phyloP scores from a whole-genome alignment of 1,139 yeast genomes.

The Meyerozyma sp. region DNA sequence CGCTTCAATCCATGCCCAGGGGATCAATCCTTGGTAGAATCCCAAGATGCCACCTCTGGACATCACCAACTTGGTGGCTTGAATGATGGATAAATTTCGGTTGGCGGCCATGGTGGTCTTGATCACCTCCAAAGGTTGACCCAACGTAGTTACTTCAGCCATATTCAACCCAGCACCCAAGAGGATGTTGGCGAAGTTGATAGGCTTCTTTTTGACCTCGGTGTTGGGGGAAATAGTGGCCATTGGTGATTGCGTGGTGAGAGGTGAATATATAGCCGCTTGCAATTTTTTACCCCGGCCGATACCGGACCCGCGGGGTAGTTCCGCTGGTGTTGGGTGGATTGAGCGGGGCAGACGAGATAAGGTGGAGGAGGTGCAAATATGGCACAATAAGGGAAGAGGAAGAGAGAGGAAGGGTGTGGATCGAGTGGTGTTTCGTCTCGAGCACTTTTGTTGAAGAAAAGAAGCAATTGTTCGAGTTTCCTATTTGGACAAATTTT shows the following conservation, averaged over 20 bases:
- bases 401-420: too few relatives aligned
- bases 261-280: background rate
- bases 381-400: too few relatives aligned
- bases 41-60: slow-evolving; percentile 89
- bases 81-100: slow-evolving; percentile 60
- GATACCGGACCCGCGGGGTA: slow-evolving; percentile 1
- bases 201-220: slow-evolving; percentile 69
- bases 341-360: too few relatives aligned
- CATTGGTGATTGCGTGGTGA: background rate
- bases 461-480: too few relatives aligned
- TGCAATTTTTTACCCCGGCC: background rate
- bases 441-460: too few relatives aligned
- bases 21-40: slow-evolving; percentile 94
- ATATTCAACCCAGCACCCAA: slow-evolving; percentile 91
- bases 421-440: too few relatives aligned
- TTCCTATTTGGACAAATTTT: background rate
- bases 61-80: slow-evolving; percentile 76
- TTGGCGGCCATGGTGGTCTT: slow-evolving; percentile 99
- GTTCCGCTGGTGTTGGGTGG: background rate
- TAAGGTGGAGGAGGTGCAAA: too few relatives aligned
- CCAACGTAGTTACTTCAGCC: slow-evolving; percentile 90
- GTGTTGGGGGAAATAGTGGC: background rate
- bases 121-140: slow-evolving; percentile 93
- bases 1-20: slow-evolving; percentile 99
- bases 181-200: slow-evolving; percentile 82